Base-by-base conservation (phyloP, 371 early-diverging fungal genomes). In the Encephalitozoon intestinalis region DNA sequence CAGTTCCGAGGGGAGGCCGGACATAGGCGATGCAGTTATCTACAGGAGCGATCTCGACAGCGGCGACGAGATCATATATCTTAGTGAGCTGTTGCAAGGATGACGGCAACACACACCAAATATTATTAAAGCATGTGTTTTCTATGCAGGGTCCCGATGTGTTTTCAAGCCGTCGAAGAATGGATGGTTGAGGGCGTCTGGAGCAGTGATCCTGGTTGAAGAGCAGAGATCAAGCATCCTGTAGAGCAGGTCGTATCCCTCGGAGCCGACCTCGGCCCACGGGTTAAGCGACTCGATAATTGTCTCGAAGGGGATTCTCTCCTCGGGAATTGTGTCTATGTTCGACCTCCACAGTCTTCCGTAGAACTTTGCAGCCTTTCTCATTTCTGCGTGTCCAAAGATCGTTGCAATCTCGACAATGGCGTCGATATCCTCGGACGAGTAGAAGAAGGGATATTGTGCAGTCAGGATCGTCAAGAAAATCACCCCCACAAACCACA, bases 401-500 rank as follows among this genome's bases (percentile, higher is more conserved):
- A 98, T 79, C 63, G 86, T 87, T 0, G 90, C 92, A 1, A 97
- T 83, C 84, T 97, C 98, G 23, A 94, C 82, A 23, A 95, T 76
- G 2, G 92, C 90, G 41, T 95, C 94, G 9, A 87, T 84, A 76
- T 97, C 98, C 71, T 92, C 92, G 39, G 86, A 86, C 0, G 91
- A 89, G 28, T 90, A 82, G 80, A 96, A 97, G 76, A 96, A 96
- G 1, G 98, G 96, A 82, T 91, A 96, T 30, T 90, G 85, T 7
- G 88, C 87, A 0, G 92, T 87, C 63, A 95, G 76, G 46, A 96
- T 82, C 37, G 88, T 89, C 2, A 94, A 83, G 30, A 97, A 82
- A 37, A 92, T 92, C 0, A 94, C 93, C 15, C 97, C 96, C 0
- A 88, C 94, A 0, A 94, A 88, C 97, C 97, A 97, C 0, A 94